These are phyloP conservation scores for Astraeus odoratus DNA, from an alignment of 768 basidiomycete genomes.

Conservation along the genomic window DNA sequence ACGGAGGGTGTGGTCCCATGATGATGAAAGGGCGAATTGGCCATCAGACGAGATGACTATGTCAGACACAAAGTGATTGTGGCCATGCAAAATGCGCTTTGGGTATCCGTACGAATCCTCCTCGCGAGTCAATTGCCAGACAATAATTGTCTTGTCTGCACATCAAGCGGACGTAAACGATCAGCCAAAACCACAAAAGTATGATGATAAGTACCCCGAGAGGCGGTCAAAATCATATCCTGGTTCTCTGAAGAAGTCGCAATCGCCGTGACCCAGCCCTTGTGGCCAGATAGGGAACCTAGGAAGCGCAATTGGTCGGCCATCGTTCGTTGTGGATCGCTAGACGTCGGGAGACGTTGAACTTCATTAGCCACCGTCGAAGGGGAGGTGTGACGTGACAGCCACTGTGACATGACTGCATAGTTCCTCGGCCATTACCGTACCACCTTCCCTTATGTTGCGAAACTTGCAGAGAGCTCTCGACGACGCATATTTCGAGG, in stretches of 20 bases:
- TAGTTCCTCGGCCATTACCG: constrained; percentile 39
- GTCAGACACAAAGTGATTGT: constrained; percentile 99
- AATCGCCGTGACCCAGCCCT: constrained; percentile 97
- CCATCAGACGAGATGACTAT: constrained; percentile 99
- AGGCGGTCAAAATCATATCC: constrained; percentile 97
- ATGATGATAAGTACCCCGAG: constrained; percentile 62
- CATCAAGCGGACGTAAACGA: constrained; percentile 16
- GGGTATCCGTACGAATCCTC: constrained; percentile 91
- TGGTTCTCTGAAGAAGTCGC: constrained; percentile 98
- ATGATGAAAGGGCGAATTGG: constrained; percentile 97
- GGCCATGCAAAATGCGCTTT: constrained; percentile 94
- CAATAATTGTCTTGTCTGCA: constrained; percentile 98
- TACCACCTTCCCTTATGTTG: not conserved
- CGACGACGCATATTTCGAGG: not conserved
- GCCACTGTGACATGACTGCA: constrained; percentile 63
- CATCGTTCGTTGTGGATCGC: constrained; percentile 40
- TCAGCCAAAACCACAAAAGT: not conserved
- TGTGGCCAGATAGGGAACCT: constrained; percentile 88
- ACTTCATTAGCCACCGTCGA: no score
- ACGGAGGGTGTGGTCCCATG: constrained; percentile 99
- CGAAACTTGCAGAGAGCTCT: no score
- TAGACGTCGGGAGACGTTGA: constrained; percentile 18
- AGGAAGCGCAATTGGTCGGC: constrained; percentile 85
- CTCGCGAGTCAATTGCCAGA: constrained; percentile 96
- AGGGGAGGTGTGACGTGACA: constrained; percentile 39